Base-by-base conservation (phyloP, 2,329 filamentous ascomycete genomes). In the Paraphoma sp. region DNA sequence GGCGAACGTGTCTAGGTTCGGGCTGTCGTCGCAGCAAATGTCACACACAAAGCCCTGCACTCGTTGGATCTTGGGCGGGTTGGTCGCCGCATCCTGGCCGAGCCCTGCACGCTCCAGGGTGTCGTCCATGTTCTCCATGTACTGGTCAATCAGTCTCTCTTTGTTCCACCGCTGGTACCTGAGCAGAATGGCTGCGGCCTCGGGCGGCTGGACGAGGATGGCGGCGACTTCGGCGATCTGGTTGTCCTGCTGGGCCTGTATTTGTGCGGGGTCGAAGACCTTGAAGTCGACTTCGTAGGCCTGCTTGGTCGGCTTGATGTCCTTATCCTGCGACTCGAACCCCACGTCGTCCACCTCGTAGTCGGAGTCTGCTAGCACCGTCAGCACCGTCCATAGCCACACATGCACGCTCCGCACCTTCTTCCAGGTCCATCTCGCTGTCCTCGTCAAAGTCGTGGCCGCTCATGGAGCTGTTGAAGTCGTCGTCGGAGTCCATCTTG, bases 111-210 rank as follows among this genome's bases (percentile, higher is more conserved):
- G 88, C 69, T 97, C 93, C 33, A 98, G 81, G 2, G 95, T 87
- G 70, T 89, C 86, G 56, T 90, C 87, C 3, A 90, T 88, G 48
- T 86, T 86, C 63, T 99, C 94, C 93, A 99, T 97, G 77, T 98
- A 98, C 62, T 92, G 89, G 71, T 99, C 95, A 54, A 98, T 93
- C 65, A 99, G 77, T 40, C 91, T 88, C 75, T 99, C 95, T 76
- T 97, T 95, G 78, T 98, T 98, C 95, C 95, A 99, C 71, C 93
- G 86, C 67, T 91, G 92, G 77, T 95, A 87, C 45, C 95, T 89
- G 57, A 99, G 82, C 41, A 99, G 83, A 51, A 99, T 97, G 23
- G 93, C 94, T 0, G 91, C 89, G 61, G 95, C 91, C 78, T 98
- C 95, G 68, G 92, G 90, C 14, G 91, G 88, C 73, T 97, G 88